phyloP scores from a whole-genome alignment of 129 eudicot genomes.

The Flaveria bidentis region DNA sequence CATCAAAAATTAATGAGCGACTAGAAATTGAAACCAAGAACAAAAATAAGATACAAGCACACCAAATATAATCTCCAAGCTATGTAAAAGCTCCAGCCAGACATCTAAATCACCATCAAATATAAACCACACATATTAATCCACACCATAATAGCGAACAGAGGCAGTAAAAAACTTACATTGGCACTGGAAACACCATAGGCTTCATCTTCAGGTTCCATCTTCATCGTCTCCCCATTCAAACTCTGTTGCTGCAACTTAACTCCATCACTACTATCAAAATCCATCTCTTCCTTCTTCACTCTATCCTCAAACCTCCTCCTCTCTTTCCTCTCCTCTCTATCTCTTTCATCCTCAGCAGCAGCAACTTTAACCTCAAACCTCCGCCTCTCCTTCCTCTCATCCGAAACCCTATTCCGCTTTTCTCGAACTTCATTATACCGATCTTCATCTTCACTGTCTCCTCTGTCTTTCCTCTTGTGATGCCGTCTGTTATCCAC shows the following conservation, averaged over 20 bases:
- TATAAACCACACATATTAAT: not conserved
- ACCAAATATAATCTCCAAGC: not conserved
- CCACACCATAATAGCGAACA: not conserved
- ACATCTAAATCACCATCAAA: not conserved
- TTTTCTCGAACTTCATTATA: slow-evolving; percentile 48
- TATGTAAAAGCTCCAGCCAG: not conserved
- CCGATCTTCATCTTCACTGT: slow-evolving; percentile 62
- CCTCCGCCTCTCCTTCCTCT: slow-evolving; percentile 55
- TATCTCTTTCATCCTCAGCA: slow-evolving; percentile 43
- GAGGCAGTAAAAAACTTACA: slow-evolving; percentile 51
- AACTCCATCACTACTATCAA: slow-evolving; percentile 22
- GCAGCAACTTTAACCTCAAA: slow-evolving; percentile 54
- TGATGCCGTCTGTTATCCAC: slow-evolving; percentile 40
- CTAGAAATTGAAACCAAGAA: not conserved
- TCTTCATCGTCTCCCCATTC: slow-evolving; percentile 34
- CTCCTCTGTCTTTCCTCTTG: slow-evolving; percentile 65
- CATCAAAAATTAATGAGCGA: not conserved
- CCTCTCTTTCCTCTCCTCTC: slow-evolving; percentile 51
- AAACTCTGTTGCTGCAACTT: slow-evolving; percentile 6
- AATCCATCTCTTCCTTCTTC: slow-evolving; percentile 41
- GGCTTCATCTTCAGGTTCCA: slow-evolving; percentile 38
- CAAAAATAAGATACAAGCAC: not conserved
- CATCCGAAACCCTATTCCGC: slow-evolving; percentile 75
- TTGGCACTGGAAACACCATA: slow-evolving; percentile 61
- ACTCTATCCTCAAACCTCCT: slow-evolving; percentile 56